Base-by-base conservation (phyloP, 306 rosid genomes). In the Alnus rubra region DNA sequence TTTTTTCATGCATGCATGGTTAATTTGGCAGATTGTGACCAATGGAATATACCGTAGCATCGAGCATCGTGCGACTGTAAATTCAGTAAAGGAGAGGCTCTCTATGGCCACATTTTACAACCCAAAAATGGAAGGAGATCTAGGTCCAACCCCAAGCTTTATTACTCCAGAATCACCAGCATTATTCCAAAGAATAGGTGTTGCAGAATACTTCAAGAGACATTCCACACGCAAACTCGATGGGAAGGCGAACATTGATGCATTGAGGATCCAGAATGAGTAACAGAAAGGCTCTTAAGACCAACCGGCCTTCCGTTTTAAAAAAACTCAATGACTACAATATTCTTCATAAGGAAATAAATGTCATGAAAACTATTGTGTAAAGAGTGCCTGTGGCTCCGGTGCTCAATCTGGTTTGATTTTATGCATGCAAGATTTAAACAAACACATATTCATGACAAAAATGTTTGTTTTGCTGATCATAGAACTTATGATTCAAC, bases 81-180 rank as follows among this genome's bases (percentile, higher is more conserved):
- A 86, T 68, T 9, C 30, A 16, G 45, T 9, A 2, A 80, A 71
- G 16, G 87, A 86, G 15, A 83, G 89, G 69, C 75, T 86, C 5
- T 83, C 89, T 0, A 15, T 83, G 4, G 89, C 80, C 59, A 79
- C 82, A 39, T 79, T 76, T 58, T 76, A 67, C 75, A 65, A 7
- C 16, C 84, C 84, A 19, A 79, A 70, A 4, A 13, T 74, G 49
- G 82, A 68, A 16, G 80, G 65, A 30, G 76, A 82, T 4, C 7
- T 82, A 28, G 89, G 89, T 42, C 86, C 82, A 4, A 80, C 80
- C 9, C 75, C 84, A 9, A 83, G 79, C 70, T 71, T 83, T 28
- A 3, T 83, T 0, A 76, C 81, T 28, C 74, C 73, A 4, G 56
- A 86, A 14, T 69, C 15, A 51, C 86, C 76, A 5, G 69, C 86